Evolutionary conservation across 768 basidiomycete genomes (phyloP), one percentile per base, ranked within the genome.

Genomic region (Termitomyces sp.): DNA sequence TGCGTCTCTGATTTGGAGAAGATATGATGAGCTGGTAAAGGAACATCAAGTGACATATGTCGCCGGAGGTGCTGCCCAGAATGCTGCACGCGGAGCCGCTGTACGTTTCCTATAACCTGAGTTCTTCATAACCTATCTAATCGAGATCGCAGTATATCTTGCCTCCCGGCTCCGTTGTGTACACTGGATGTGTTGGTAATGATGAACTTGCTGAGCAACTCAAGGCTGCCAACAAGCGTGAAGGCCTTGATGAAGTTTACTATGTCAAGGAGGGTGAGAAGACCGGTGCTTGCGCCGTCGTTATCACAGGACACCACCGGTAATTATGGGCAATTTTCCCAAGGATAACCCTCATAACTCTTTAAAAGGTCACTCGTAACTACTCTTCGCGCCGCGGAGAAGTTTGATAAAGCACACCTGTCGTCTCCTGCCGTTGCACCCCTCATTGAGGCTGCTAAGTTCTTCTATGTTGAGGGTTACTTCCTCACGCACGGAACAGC

Each of bases 11-110:
- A 57, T 30, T 51, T 46, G 14, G 49, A 45, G 43, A 62, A 98
- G 95, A 70, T 99, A 98, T 73, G 89, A 90, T 3, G 94, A 98
- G 65, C 73, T 98, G 62, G 84, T 89, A 46, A 82, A 81, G 58
- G 81, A 93, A 59, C 74, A 90, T 72, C 66, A 88, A 59, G 83
- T 93, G 52, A 88, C 87, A 51, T 99, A 95, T 68, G 95, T 98
- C 53, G 96, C 97, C 53, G 97, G 97, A 59, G 97, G 97, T 67
- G 96, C 97, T 30, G 86, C 93, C 30, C 97, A 99, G 73, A 99
- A 99, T 69, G 86, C 95, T 67, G 95, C 96, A 56, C 91, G 97
- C 50, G 95, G 87, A 63, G 97, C 96, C 65, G 95, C 97, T 45
- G 96, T 97, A 72, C 60, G 93, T 75, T 26, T 26, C 20, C 47